These are phyloP conservation scores for Penicillium rolfsii DNA, from an alignment of 2,329 filamentous ascomycete species.

Conservation along the genomic window DNA sequence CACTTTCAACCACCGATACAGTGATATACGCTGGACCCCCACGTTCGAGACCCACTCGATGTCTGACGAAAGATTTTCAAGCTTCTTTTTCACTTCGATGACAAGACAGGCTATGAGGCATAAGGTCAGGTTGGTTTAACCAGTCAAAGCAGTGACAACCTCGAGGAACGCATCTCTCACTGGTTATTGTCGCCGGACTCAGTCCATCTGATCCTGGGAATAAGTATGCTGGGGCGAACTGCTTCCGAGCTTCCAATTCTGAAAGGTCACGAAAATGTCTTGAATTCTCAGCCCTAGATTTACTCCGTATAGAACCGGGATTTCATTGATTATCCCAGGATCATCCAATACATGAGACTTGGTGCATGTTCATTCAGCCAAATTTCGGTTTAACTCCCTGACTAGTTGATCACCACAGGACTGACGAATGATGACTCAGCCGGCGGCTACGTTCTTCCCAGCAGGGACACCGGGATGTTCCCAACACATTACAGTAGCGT, in stretches of 20 bases:
- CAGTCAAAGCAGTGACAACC: not conserved
- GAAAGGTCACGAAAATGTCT: not conserved
- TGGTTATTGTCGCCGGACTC: not conserved
- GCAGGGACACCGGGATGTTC: slow-evolving; percentile 18
- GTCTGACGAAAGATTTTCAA: not conserved
- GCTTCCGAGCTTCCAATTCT: not conserved
- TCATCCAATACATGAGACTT: not conserved
- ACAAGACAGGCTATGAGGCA: not conserved
- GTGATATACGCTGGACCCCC: not conserved
- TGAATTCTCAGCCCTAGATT: not conserved
- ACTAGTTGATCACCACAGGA: not conserved
- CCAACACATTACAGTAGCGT: slow-evolving; percentile 4
- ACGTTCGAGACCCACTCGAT: not conserved
- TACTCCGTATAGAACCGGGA: not conserved
- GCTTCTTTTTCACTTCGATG: not conserved
- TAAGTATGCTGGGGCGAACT: not conserved
- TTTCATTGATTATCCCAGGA: not conserved
- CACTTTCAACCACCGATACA: slow-evolving; percentile 3
- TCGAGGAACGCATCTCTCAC: not conserved
- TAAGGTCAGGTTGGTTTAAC: not conserved
- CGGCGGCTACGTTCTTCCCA: slow-evolving; percentile 13
- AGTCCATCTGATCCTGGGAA: not conserved
- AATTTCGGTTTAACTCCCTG: not conserved
- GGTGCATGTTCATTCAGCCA: not conserved
- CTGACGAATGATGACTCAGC: slow-evolving; percentile 6